Evolutionary conservation across 495 filamentous ascomycete genomes (phyloP), one percentile per base, ranked within the genome.

Genomic region (Hyaloscypha bicolor): DNA sequence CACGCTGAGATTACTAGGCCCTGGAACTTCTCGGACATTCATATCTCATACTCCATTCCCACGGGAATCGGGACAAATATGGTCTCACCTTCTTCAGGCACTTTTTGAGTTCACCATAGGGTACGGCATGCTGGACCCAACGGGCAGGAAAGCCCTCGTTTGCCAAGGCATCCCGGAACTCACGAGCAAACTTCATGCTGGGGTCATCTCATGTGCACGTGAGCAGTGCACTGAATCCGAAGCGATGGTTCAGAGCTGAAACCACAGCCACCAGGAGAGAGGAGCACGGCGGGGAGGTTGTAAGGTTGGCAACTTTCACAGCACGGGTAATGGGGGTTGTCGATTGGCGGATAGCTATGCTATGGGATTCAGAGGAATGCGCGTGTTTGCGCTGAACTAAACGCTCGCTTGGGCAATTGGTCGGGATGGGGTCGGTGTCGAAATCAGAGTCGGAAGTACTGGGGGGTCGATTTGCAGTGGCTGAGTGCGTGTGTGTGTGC

Each of bases 171-270:
- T 86, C 81, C 65, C 85, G 79, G 73, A 88, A 91, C 51, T 85
- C 81, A 68, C 87, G 89, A n/a, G 84, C 89, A 77, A 92, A 93
- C 79, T 93, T 93, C 90, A 93, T 93, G 57, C 37, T 78, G 62
- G 16, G 22, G 53, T 60, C 42, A 48, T 48, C 11, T 19, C 16
- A 48, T 48, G 9, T 1, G 56, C 33, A 62, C 22, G 16, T 21
- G 19, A 35, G 60, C 22, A 3, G 42, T 4, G 45, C 12, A 9
- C 12, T 19, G 19, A 25, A 62, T n/a, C n/a, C 16, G 35, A 48
- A 25, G 25, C 25, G 25, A 25, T 25, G 25, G 25, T 25, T 25
- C 25, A 25, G 25, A 25, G 25, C 25, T 25, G 25, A 25, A 25
- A 25, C 25, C 25, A 25, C 25, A 25, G 25, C 25, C 25, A 25